Base-by-base conservation (phyloP, 2,329 filamentous ascomycete genomes). In the Apiospora kogelbergensis region DNA sequence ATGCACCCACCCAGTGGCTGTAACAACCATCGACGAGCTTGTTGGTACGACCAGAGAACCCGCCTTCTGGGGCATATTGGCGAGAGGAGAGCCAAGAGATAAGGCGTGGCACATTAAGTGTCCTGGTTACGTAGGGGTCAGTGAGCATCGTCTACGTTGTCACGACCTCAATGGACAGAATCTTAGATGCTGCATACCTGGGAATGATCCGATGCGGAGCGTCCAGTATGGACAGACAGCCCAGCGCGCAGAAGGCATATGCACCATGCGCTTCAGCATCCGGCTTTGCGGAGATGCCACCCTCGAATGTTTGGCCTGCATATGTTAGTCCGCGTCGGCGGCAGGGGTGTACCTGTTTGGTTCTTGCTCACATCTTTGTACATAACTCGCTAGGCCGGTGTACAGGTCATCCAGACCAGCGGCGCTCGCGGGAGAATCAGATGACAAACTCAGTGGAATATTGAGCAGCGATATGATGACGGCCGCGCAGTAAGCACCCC, bases 11-110 rank as follows among this genome's bases (percentile, higher is more conserved):
- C 96, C 96, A 99, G 81, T 98, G 95, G 78, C 93, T 97, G 83
- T 99, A 99, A 82, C 96, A 99, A 63, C 95, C 96, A 80, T 99
- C 96, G 41, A 98, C 96, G 41, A 99, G 87, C 83, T 99, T 99
- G 85, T 98, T 98, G 37, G 95, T 97, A 74, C 96, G 91, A 71
- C 96, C 96, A 48, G 93, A 92, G 77, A 97, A 95, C 44, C 96
- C 96, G 72, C 95, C 95, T 80, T 98, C 96, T 3, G 95, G 96
- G 40, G 90, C 90, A 79, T 95, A 93, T 80, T 99, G 96, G 70
- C 94, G 91, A 60, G 93, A 90, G 9, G 94, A 95, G 46, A 99
- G 88, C 94, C 96, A 99, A 70, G 91, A 90, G 64, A 96, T 86
- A 67, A 99, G 86, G 66, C 89, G 84, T 71, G 90, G 88, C 68